Evolutionary conservation across 2,329 filamentous ascomycete species (phyloP).

Genomic region (Capronia americana): DNA sequence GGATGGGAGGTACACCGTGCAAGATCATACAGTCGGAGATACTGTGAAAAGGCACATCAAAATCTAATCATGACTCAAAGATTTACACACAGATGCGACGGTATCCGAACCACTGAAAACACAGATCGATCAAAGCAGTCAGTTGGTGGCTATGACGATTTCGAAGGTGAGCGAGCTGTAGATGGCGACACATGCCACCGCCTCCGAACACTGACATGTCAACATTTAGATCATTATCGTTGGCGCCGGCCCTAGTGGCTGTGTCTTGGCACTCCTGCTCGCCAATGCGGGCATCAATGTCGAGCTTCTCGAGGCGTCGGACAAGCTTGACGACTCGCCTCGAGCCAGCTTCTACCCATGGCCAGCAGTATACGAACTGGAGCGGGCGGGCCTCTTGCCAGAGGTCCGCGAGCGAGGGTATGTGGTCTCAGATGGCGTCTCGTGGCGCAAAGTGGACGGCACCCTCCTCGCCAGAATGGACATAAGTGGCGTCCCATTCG

Average conservation of each 20-base stretch:
- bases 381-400: constrained; percentile 66
- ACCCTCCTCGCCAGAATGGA: constrained; percentile 42
- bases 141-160: not conserved
- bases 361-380: constrained; percentile 63
- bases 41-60: not conserved
- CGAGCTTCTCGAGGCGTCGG: constrained; percentile 58
- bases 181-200: not conserved
- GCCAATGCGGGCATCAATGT: constrained; percentile 43
- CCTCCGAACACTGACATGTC: not conserved
- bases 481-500: constrained; percentile 30
- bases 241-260: not conserved
- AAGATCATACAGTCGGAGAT: not conserved
- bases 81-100: not conserved
- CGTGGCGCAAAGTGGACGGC: constrained; percentile 53
- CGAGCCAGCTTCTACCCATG: constrained; percentile 68
- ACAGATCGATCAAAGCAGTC: not conserved
- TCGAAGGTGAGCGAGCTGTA: not conserved
- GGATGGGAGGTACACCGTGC: not conserved
- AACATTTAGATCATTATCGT: not conserved
- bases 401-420: constrained; percentile 54
- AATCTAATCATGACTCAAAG: not conserved
- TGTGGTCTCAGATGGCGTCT: constrained; percentile 47
- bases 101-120: not conserved
- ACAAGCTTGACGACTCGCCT: constrained; percentile 63
- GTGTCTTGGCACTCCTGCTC: constrained; percentile 41